Base-by-base conservation (phyloP, 2,329 filamentous ascomycete species). In the Neofusicoccum umdonicola region DNA sequence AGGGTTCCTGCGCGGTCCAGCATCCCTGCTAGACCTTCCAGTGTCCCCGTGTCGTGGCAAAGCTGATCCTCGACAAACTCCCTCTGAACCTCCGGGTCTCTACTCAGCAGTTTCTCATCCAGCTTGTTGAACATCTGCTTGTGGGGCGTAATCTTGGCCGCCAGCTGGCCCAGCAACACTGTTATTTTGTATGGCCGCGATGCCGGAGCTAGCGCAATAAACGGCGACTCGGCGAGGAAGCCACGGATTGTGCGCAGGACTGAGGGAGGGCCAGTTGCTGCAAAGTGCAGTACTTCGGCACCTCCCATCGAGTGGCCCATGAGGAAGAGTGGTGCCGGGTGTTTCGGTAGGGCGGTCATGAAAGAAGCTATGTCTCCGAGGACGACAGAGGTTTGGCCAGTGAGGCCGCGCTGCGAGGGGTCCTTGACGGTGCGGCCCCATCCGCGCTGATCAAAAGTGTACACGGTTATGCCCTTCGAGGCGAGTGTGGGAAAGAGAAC, bases 221-320 rank as follows among this genome's bases (percentile, higher is more conserved):
- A 92, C 1, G 93, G 93, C n/a, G 86, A 83, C 76, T 93, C 90
- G 13, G 90, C 82, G 41, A 96, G 73, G 81, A 90, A 92, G 22
- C 93, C 93, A 51, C 88, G 83, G 54, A 96, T 84, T 65, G 84
- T 80, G 41, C 79, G 75, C 47, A 87, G 82, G 12, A 91, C 74
- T 15, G 86, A 83, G 48, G 69, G 68, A 4, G 79, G 82, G 19
- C 78, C 81, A 50, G 73, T 72, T 35, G 78, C 76, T 66, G 79
- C 80, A 69, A 86, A 88, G 48, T 86, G 87, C 8, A 96, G 80
- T 5, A 88, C 85, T 77, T 96, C 85, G 27, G 88, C 91, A 66
- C 93, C 93, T 68, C 93, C 93, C 92, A 97, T 97, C 22, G 89
- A 93, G 78, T 97, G 92, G 62, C 93, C 93, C 81, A 95, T 87